A percentile compares a stretch with the other conserved stretches of the same genome.
These are phyloP conservation scores for Russula dissimulans DNA, from an alignment of 768 basidiomycete species.

Conservation along the genomic window DNA sequence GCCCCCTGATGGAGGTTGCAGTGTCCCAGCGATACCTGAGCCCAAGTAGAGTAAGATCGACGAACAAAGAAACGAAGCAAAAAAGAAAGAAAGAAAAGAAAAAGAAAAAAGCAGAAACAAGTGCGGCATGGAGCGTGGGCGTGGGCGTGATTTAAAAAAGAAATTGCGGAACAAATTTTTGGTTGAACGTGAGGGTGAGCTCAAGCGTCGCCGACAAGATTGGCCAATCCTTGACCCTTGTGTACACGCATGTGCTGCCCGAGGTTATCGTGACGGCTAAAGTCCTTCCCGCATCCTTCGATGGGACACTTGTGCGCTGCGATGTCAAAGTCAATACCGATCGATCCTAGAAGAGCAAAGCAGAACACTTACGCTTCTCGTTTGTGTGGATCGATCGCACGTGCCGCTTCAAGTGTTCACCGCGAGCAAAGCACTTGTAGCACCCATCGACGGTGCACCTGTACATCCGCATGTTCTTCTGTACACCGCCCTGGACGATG, in stretches of 20 bases:
- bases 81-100: background rate
- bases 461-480: conserved; percentile 36
- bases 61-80: background rate
- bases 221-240: conserved; percentile 26
- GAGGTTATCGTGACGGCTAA: conserved; percentile 82
- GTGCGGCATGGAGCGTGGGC: background rate
- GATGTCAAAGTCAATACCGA: conserved; percentile 13
- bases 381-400: conserved; percentile 84
- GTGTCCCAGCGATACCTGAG: conserved; percentile 11
- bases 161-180: background rate
- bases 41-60: conserved; percentile 9
- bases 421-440: conserved; percentile 79
- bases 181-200: background rate
- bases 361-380: conserved; percentile 68
- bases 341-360: background rate
- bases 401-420: conserved; percentile 87
- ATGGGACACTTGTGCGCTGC: conserved; percentile 75
- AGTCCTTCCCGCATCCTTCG: conserved; percentile 74
- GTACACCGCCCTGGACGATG: conserved; percentile 22
- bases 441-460: conserved; percentile 75
- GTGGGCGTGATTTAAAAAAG: background rate
- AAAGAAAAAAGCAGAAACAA: background rate
- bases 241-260: conserved; percentile 85
- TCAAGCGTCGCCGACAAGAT: conserved; percentile 5
- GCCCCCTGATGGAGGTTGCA: conserved; percentile 6